phyloP scores from a whole-genome alignment of 1,284 basidiomycete species.

The Trametes versicolor region DNA sequence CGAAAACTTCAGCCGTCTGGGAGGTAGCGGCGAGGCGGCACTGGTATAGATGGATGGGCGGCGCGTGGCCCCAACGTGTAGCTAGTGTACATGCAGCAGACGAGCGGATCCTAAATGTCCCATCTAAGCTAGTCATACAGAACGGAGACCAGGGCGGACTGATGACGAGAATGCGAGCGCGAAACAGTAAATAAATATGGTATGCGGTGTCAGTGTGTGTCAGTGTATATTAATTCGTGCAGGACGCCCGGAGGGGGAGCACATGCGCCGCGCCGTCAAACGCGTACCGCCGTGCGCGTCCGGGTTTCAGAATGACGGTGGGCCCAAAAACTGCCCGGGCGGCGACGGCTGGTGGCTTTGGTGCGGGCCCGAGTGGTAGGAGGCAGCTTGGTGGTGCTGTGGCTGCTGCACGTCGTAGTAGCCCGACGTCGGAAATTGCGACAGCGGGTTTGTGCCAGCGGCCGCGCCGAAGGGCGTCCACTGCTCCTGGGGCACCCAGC shows the following conservation, averaged over 20 bases:
- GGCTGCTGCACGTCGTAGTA: constrained; percentile 17
- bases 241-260: neutral
- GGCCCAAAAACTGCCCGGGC: constrained; percentile 17
- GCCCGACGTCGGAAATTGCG: constrained; percentile 6
- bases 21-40: neutral
- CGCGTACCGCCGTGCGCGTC: neutral
- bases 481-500: constrained; percentile 19
- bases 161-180: neutral
- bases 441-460: neutral
- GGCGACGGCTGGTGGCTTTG: constrained; percentile 12
- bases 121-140: constrained; percentile 8
- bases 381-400: neutral
- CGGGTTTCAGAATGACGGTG: constrained; percentile 11
- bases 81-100: constrained; percentile 18
- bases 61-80: neutral
- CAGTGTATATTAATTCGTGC: neutral
- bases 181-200: constrained; percentile 4
- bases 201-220: neutral
- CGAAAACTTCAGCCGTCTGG: neutral
- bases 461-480: constrained; percentile 9
- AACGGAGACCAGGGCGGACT: neutral
- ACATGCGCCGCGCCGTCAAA: constrained; percentile 13
- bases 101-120: constrained; percentile 1
- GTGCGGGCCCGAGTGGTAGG: neutral
- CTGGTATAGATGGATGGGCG: constrained; percentile 2